Conservation (phyloP, 2,329 filamentous ascomycete species). For the Rhynchosporium secalis region DNA sequence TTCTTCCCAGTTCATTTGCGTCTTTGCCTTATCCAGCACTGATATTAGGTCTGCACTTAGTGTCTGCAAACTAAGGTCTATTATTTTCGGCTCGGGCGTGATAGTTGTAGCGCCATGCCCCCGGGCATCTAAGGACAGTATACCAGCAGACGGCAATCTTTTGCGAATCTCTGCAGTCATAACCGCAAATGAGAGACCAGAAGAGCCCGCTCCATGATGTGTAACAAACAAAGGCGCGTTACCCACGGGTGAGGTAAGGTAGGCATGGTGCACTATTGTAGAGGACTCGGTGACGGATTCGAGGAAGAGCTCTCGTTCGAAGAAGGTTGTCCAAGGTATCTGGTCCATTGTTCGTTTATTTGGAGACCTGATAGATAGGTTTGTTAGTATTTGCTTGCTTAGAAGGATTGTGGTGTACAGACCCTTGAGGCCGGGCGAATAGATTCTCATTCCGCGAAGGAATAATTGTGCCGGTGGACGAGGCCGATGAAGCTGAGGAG, state of each 20-base stretch:
- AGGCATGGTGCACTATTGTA: slow-evolving; percentile 74
- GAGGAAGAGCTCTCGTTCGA: slow-evolving; percentile 82
- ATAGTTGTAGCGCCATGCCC: slow-evolving; percentile 77
- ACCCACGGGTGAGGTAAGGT: slow-evolving; percentile 75
- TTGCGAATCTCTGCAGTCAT: slow-evolving; percentile 76
- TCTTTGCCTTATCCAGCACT: slow-evolving; percentile 67
- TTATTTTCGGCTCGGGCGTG: slow-evolving; percentile 40
- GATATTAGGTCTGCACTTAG: slow-evolving; percentile 71
- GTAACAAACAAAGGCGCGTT: slow-evolving; percentile 84
- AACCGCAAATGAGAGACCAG: slow-evolving; percentile 86
- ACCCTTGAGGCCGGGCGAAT: slow-evolving; percentile 72
- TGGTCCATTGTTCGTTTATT: slow-evolving; percentile 39
- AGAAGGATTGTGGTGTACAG: slow-evolving; percentile 40
- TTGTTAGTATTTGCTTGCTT: slow-evolving; percentile 17
- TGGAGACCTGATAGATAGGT: slow-evolving; percentile 31
- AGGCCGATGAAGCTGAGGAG: slow-evolving; percentile 80
- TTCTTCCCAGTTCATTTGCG: slow-evolving; percentile 68
- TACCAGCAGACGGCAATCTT: slow-evolving; percentile 74
- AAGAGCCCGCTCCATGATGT: slow-evolving; percentile 93
- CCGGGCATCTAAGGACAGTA: slow-evolving; percentile 82
- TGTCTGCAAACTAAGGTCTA: slow-evolving; percentile 71
- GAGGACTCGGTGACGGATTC: slow-evolving; percentile 46
- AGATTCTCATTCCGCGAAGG: slow-evolving; percentile 73
- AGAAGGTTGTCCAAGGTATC: slow-evolving; percentile 80
- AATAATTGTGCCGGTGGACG: slow-evolving; percentile 88